A percentile compares a stretch with the other conserved stretches of the same genome.
Conservation (phyloP, 2,329 filamentous ascomycete genomes). For the Exophiala spinifera region DNA sequence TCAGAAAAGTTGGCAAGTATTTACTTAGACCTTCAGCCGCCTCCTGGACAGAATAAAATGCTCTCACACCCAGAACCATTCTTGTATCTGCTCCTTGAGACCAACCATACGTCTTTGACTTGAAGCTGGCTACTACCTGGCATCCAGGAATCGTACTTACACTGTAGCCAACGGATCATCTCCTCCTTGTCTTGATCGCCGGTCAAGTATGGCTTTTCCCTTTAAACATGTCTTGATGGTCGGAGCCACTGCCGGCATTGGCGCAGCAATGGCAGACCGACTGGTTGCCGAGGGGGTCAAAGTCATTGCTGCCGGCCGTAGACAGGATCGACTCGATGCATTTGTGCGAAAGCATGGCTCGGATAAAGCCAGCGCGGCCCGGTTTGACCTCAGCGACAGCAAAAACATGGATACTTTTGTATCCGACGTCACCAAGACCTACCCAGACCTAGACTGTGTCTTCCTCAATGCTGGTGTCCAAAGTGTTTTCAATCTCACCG, state of each 20-base stretch:
- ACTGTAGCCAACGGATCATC: not conserved
- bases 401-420: slow-evolving; percentile 44
- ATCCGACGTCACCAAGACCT: slow-evolving; percentile 34
- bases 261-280: slow-evolving; percentile 47
- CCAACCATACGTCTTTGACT: not conserved
- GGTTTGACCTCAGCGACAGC: slow-evolving; percentile 50
- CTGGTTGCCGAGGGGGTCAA: slow-evolving; percentile 49
- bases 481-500: slow-evolving; percentile 46
- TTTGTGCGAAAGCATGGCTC: slow-evolving; percentile 47
- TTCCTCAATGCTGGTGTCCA: slow-evolving; percentile 60
- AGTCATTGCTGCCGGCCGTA: slow-evolving; percentile 57
- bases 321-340: slow-evolving; percentile 49
- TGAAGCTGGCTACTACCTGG: no score
- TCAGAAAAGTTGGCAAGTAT: no score
- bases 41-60: no score
- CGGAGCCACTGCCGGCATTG: slow-evolving; percentile 56
- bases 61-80: not conserved
- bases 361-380: slow-evolving; percentile 40
- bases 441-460: slow-evolving; percentile 55
- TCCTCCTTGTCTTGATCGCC: not conserved
- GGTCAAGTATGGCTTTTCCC: slow-evolving; percentile 49
- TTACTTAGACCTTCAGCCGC: no score
- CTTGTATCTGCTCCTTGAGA: not conserved
- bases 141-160: no score
- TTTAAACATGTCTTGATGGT: slow-evolving; percentile 57